phyloP scores from a whole-genome alignment of 495 filamentous ascomycete species.

The Glutinoglossum americanum region DNA sequence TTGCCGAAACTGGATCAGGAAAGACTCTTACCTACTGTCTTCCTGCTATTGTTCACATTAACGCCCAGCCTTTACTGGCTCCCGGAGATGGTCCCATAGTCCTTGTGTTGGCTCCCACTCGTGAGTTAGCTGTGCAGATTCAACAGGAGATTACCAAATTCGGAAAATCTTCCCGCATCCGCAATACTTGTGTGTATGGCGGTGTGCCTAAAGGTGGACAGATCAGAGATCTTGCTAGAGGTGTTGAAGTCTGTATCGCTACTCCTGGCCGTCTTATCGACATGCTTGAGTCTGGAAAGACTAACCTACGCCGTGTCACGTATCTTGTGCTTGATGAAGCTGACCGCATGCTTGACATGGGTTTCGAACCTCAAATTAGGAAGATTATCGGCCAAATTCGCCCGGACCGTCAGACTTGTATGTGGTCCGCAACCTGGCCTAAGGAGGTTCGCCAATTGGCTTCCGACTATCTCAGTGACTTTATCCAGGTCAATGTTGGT shows the following conservation, averaged over 20 bases:
- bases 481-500: constrained; percentile 98
- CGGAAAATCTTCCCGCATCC: constrained; percentile 90
- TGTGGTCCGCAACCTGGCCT: constrained; percentile 99
- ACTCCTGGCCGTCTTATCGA: constrained; percentile 95
- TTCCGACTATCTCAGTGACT: constrained; percentile 85
- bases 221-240: constrained; percentile 76
- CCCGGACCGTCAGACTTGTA: constrained; percentile 95
- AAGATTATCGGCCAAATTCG: constrained; percentile 96
- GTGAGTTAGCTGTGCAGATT: constrained; percentile 95
- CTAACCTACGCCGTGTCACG: constrained; percentile 93
- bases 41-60: constrained; percentile 97
- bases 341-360: constrained; percentile 84
- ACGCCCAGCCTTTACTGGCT: constrained; percentile 92
- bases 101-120: constrained; percentile 81
- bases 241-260: constrained; percentile 82
- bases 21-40: constrained; percentile 98
- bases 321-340: constrained; percentile 81
- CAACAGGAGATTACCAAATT: constrained; percentile 91
- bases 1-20: constrained; percentile 96
- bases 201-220: constrained; percentile 94
- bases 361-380: constrained; percentile 74
- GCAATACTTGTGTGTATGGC: constrained; percentile 97
- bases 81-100: constrained; percentile 95
- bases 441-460: constrained; percentile 95
- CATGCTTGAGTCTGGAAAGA: constrained; percentile 94